phyloP scores from a whole-genome alignment of 2,329 filamentous ascomycete species.

The Fusarium sp. region DNA sequence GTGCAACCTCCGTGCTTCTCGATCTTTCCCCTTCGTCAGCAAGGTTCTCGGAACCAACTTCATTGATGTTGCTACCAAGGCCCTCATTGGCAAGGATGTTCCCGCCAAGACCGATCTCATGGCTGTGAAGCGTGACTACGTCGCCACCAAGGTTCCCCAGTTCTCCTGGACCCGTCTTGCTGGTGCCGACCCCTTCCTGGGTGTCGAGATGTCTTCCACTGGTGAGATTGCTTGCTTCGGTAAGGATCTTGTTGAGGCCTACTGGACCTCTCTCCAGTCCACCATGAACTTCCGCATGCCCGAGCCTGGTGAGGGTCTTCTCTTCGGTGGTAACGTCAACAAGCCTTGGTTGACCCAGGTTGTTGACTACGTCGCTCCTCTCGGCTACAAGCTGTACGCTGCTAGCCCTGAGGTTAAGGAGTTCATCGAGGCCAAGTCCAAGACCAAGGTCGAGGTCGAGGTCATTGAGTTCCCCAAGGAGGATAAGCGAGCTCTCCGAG shows the following conservation, averaged over 20 bases:
- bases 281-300: conserved; percentile 99
- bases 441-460: conserved; percentile 78
- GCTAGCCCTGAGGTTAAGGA: conserved; percentile 84
- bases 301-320: conserved; percentile 91
- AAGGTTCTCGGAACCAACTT: conserved; percentile 98
- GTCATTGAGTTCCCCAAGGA: conserved; percentile 97
- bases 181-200: conserved; percentile 95
- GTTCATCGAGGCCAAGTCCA: conserved; percentile 78
- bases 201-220: conserved; percentile 96
- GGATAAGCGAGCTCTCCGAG: conserved; percentile 92
- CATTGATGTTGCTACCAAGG: conserved; percentile 94
- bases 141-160: conserved; percentile 97
- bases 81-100: conserved; percentile 85
- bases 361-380: conserved; percentile 85
- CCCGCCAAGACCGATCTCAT: conserved; percentile 90
- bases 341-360: conserved; percentile 80
- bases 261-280: conserved; percentile 96
- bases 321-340: conserved; percentile 86
- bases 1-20: conserved; percentile 96
- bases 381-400: conserved; percentile 95
- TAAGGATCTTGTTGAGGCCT: conserved; percentile 93
- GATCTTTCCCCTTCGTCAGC: conserved; percentile 97
- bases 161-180: conserved; percentile 99
- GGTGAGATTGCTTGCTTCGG: conserved; percentile 99
- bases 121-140: conserved; percentile 87